Base-by-base conservation (phyloP, 2,329 filamentous ascomycete species). In the Cucurbitaria berberidis region DNA sequence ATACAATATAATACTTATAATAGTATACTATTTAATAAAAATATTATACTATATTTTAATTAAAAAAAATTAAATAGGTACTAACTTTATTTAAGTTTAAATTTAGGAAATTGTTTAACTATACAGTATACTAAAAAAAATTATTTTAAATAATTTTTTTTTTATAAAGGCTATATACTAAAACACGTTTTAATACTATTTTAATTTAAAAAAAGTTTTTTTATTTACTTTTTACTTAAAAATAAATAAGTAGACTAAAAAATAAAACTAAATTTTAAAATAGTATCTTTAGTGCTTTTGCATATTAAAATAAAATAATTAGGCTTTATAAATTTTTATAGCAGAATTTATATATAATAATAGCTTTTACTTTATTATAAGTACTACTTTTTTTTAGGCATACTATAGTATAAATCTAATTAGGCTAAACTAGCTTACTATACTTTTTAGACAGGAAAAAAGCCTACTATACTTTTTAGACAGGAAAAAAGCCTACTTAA, bases 91-190 rank as follows among this genome's bases (percentile, higher is more conserved):
- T 5, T 47, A 47, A 21, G 32, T 16, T 15, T 47, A 47, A 21
- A 47, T 47, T 4, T 18, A 30, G 5, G 24, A 42, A 16, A 22
- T 18, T 32, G 21, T 49, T 18, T 43, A 35, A 21, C 27, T 49
- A 42, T 36, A 43, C 16, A 42, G 39, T 26, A 41, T 49, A 15
- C 26, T 49, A n/a, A 36, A 24, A 15, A 16, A 9, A 16, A 50
- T 45, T 34, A 34, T 34, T 11, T 34, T 34, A 34, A 11, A 34
- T 16, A 38, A 13, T 45, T 10, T 18, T 22, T 21, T 27, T 16
- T 6, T 43, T 16, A 34, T 49, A 43, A 49, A 43, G 3, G 9
- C 21, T 43, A 44, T 36, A 35, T 44, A 35, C 9, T 49, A 49
- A 19, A 19, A 35, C 32, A 43, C 11, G 4, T 43, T 49, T 32